Base-by-base conservation (phyloP, 2,329 filamentous ascomycete species). In the Blastomyces gilchristii region DNA sequence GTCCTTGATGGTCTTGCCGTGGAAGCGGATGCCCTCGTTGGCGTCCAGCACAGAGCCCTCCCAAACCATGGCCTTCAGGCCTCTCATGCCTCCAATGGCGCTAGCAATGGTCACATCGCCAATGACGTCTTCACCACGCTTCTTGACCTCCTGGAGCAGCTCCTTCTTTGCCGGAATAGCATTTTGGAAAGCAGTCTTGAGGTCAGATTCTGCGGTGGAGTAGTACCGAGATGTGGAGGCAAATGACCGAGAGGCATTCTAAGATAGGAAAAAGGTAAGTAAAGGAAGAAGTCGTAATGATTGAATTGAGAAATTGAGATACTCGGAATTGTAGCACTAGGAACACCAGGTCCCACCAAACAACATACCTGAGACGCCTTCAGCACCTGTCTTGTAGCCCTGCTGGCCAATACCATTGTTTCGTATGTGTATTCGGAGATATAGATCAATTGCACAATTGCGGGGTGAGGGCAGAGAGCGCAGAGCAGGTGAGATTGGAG, bases 11-110 rank as follows among this genome's bases (percentile, higher is more conserved):
- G 92, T 97, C 72, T 88, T 89, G 74, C 94, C 94, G 76, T 97
- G 94, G 83, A 99, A 99, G 67, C 93, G 90, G 74, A 99, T 99
- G 65, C 94, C 94, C 80, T 97, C 92, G 73, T 99, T 88, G 69
- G 94, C 89, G 73, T 99, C 94, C 59, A 99, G 87, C 31, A 97
- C 93, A 12, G 92, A 97, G 57, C 94, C 94, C 78, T 99, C 94
- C 94, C 94, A 99, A 62, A 99, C 85, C 91, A 99, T 97, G 69
- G 92, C 90, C 80, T 96, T 97, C 69, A 99, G 85, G 49, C 93
- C 93, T 80, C 92, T 89, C 94, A 97, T 97, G 72, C 94, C 94
- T 70, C 94, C 94, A 69, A 97, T 85, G 28, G 90, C 90, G 78
- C 94, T 96, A 78, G 93, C 90, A 56, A 97, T 85, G 82, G 93